Evolutionary conservation across 2,329 filamentous ascomycete species (phyloP).

Genomic region (Diaporthe sp.): DNA sequence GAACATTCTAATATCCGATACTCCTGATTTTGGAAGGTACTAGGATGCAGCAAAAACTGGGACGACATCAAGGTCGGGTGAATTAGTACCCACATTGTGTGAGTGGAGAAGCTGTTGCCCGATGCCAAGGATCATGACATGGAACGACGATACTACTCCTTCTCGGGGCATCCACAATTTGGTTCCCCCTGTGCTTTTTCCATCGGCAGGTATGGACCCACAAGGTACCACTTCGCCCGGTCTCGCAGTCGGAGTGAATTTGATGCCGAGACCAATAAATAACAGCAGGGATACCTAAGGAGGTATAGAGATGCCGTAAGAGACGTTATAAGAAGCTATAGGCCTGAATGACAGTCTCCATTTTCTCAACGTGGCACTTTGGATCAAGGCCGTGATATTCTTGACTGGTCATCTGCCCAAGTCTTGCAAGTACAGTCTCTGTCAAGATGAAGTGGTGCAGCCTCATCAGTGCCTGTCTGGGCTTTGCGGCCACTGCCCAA

Average conservation of each 20-base stretch:
- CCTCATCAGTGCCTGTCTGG: not conserved
- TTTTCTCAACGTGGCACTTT: not conserved
- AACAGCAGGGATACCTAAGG: not conserved
- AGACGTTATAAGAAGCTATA: not conserved
- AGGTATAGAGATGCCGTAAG: not conserved
- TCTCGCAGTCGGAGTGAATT: not conserved
- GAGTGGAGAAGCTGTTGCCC: not conserved
- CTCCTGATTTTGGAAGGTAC: not conserved
- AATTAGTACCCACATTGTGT: not conserved
- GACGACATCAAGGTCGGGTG: not conserved
- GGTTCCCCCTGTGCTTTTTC: not conserved
- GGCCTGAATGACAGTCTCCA: not conserved
- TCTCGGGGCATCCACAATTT: not conserved
- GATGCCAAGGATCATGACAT: not conserved
- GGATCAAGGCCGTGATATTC: not conserved
- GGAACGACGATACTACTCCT: not conserved
- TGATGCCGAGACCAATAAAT: not conserved
- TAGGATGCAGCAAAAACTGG: not conserved
- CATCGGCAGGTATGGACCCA: not conserved
- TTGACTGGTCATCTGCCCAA: not conserved
- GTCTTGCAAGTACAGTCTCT: not conserved
- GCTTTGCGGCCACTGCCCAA: conserved; percentile 5
- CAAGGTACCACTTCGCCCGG: not conserved
- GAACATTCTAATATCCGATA: not conserved
- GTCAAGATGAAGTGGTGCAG: conserved; percentile 15